phyloP scores from a whole-genome alignment of 225 moss, liverwort and hornwort species.

The Physcomitrellopsis africana region DNA sequence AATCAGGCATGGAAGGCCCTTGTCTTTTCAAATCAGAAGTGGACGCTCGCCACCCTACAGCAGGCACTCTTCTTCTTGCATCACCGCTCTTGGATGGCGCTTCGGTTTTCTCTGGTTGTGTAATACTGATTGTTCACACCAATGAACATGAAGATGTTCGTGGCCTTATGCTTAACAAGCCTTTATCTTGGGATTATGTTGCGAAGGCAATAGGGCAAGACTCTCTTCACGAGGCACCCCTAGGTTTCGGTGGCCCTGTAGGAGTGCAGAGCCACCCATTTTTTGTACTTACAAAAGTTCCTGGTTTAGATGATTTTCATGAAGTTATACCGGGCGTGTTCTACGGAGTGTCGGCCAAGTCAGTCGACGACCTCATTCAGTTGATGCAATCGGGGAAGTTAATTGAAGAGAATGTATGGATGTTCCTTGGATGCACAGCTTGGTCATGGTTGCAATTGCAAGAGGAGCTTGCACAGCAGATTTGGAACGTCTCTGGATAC shows the following conservation, averaged over 20 bases:
- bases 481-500: constrained; percentile 24
- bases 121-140: constrained; percentile 29
- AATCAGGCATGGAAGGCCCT: neutral
- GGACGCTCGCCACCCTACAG: neutral
- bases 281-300: constrained; percentile 28
- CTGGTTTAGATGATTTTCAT: constrained; percentile 22
- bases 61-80: constrained; percentile 23
- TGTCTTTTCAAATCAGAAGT: neutral
- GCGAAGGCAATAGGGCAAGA: constrained; percentile 3
- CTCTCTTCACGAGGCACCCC: constrained; percentile 20
- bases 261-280: constrained; percentile 28
- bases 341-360: constrained; percentile 13
- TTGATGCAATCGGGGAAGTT: constrained; percentile 27
- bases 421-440: constrained; percentile 40
- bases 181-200: constrained; percentile 26
- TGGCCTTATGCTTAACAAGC: constrained; percentile 44
- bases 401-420: constrained; percentile 38
- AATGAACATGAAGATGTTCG: constrained; percentile 15
- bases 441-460: constrained; percentile 44
- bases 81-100: constrained; percentile 18
- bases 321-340: constrained; percentile 38
- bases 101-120: constrained; percentile 13
- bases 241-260: constrained; percentile 48
- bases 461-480: constrained; percentile 28
- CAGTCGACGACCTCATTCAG: constrained; percentile 14